Evolutionary conservation across 768 basidiomycete species (phyloP), one percentile per base, ranked within the genome.

Genomic region (Tulasnella sp.): DNA sequence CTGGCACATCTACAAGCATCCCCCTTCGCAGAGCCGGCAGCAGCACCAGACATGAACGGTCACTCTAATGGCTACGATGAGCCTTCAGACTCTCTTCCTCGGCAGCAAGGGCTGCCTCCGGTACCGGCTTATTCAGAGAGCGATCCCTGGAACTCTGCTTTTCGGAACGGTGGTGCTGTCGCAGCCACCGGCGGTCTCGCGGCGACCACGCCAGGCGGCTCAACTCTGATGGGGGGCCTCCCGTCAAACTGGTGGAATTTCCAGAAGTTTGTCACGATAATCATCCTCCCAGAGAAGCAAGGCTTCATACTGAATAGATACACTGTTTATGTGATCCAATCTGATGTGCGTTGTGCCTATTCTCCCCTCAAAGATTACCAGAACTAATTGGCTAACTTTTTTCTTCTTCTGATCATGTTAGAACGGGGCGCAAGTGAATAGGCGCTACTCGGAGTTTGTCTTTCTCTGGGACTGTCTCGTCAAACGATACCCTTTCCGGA

Each of bases 361-460:
- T 48, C 49, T 49, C 24, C 15, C 48, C 22, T 48, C 65, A 53
- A 60, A 38, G 34, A 15, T 15, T 38, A 38, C 5, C 15, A 38
- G 34, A 38, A 15, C 15, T 15, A 15, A 15, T 38, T 38, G n/a
- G n/a, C n/a, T n/a, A 51, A 53, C 30, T 24, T 44, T 1, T 55
- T 42, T 54, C 34, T 62, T 51, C 22, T 30, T 27, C 30, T 58
- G 42, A 60, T 24, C 53, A 64, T 58, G 67, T 65, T 65, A 90
- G 78, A 77, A 82, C 51, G 81, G 80, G 3, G 73, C 78, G 11
- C 74, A 88, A 12, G 87, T 97, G 21, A 76, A 82, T 27, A 76
- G 94, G 54, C 80, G 96, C 59, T 99, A 97, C 70, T 91, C 88
- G 5, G 96, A 99, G 69, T 99, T 98, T 69, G 79, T 78, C 9